These are phyloP conservation scores for Pseudocercospora pini-densiflorae DNA, from an alignment of 2,329 filamentous ascomycete genomes.

Conservation along the genomic window DNA sequence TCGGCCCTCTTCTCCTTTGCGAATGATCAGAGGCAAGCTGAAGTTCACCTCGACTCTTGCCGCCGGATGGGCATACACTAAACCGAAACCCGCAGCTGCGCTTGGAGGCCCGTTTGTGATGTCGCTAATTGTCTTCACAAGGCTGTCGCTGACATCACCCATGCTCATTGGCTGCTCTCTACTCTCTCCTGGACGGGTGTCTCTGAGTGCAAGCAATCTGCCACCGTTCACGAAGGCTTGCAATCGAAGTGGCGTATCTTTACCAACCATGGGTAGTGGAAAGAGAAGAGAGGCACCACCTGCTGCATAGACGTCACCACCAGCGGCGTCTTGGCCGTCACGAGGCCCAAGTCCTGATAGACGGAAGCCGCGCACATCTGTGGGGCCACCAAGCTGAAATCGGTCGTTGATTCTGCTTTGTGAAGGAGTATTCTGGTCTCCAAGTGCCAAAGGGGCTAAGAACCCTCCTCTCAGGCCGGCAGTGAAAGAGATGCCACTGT, in stretches of 20 bases:
- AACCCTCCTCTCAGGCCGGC: slow-evolving; percentile 80
- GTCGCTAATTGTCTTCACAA: slow-evolving; percentile 69
- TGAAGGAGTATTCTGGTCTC: slow-evolving; percentile 58
- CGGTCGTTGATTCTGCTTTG: slow-evolving; percentile 89
- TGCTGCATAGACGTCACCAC: slow-evolving; percentile 90
- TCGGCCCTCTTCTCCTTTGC: slow-evolving; percentile 81
- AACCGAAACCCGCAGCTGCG: slow-evolving; percentile 80
- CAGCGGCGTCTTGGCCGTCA: slow-evolving; percentile 83
- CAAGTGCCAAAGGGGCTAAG: slow-evolving; percentile 77
- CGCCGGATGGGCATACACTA: slow-evolving; percentile 93
- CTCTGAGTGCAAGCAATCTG: slow-evolving; percentile 76
- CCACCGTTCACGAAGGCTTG: slow-evolving; percentile 93
- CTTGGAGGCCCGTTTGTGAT: slow-evolving; percentile 79
- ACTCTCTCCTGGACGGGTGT: slow-evolving; percentile 34
- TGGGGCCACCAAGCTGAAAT: slow-evolving; percentile 92
- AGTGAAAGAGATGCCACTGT: slow-evolving; percentile 80
- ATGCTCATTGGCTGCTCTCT: slow-evolving; percentile 54
- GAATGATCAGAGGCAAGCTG: slow-evolving; percentile 78
- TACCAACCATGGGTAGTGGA: slow-evolving; percentile 79
- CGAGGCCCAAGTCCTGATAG: slow-evolving; percentile 86
- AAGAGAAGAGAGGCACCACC: slow-evolving; percentile 84
- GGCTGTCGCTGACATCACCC: slow-evolving; percentile 57
- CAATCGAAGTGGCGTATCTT: slow-evolving; percentile 81
- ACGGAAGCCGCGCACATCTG: slow-evolving; percentile 92
- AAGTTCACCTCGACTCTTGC: slow-evolving; percentile 97